Conservation (phyloP, 305 asterid genomes). For the Fraxinus baroniana region DNA sequence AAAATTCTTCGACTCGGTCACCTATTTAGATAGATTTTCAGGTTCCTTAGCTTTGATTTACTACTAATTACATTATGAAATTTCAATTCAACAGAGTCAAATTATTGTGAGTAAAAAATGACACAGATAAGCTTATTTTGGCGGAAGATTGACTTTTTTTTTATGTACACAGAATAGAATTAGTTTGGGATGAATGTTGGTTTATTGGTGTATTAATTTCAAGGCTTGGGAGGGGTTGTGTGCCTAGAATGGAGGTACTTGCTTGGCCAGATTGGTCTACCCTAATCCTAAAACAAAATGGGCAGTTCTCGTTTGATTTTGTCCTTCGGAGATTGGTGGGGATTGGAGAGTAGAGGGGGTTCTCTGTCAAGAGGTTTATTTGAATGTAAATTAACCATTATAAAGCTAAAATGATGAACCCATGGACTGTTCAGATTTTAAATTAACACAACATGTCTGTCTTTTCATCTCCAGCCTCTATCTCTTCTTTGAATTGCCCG, state of each 20-base stretch:
- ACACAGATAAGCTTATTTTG: no score
- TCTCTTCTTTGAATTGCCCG: not conserved
- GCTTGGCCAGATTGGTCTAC: not conserved
- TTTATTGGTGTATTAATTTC: not conserved
- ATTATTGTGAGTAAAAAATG: no score
- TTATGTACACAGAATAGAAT: no score
- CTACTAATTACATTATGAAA: no score
- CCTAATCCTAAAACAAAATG: not conserved
- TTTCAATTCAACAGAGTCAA: no score
- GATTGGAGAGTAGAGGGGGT: not conserved
- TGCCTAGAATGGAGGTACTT: not conserved
- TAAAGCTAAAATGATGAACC: not conserved
- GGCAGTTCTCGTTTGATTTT: not conserved
- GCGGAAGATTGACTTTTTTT: no score
- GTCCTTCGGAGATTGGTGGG: not conserved
- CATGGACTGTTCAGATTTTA: not conserved
- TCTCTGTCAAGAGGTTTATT: not conserved
- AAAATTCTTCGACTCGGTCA: no score
- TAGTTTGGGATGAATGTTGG: no score
- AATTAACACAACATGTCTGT: not conserved
- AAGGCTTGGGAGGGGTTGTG: not conserved
- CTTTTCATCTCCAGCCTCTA: not conserved
- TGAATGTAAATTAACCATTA: not conserved
- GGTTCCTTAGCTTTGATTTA: no score
- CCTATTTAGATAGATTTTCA: no score